These are phyloP conservation scores for Sugiyamaella paludigena DNA, from an alignment of 1,139 yeast species.

Conservation along the genomic window DNA sequence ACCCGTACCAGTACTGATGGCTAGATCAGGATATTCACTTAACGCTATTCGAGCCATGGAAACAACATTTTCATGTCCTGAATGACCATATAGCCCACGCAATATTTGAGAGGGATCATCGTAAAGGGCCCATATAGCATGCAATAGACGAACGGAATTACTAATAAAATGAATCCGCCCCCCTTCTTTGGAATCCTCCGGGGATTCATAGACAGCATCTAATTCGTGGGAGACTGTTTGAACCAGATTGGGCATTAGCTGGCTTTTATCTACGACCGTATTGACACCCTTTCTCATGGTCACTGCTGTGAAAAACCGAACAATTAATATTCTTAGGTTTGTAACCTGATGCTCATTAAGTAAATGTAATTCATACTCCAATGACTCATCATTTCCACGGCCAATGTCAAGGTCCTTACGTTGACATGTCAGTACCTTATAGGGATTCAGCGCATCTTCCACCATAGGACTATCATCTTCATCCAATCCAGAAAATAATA, in stretches of 20 bases:
- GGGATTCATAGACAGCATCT: constrained; percentile 20
- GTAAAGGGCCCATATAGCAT: constrained; percentile 25
- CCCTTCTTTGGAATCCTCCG: constrained; percentile 3
- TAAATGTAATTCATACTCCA: constrained; percentile 13
- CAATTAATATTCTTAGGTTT: constrained; percentile 7
- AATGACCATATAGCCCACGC: constrained; percentile 19
- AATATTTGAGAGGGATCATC: constrained; percentile 20
- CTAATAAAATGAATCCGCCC: constrained; percentile 19
- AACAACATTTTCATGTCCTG: constrained; percentile 49
- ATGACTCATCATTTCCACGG: constrained; percentile 6
- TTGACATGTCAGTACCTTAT: neutral
- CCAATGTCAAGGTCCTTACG: constrained; percentile 7
- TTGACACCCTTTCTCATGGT: constrained; percentile 16
- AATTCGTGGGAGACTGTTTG: constrained; percentile 18
- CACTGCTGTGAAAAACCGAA: constrained; percentile 17
- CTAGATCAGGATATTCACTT: constrained; percentile 31
- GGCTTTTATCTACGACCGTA: constrained; percentile 9
- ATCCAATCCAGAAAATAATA: constrained; percentile 10
- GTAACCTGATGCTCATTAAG: constrained; percentile 13
- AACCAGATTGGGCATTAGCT: constrained; percentile 6
- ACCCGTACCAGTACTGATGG: constrained; percentile 49
- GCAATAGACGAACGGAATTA: constrained; percentile 25
- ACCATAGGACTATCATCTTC: neutral
- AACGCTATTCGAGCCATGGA: constrained; percentile 58
- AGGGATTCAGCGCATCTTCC: neutral